Evolutionary conservation across 352 stramenopile genomes (phyloP).

Genomic region (Pythium chondricola): DNA sequence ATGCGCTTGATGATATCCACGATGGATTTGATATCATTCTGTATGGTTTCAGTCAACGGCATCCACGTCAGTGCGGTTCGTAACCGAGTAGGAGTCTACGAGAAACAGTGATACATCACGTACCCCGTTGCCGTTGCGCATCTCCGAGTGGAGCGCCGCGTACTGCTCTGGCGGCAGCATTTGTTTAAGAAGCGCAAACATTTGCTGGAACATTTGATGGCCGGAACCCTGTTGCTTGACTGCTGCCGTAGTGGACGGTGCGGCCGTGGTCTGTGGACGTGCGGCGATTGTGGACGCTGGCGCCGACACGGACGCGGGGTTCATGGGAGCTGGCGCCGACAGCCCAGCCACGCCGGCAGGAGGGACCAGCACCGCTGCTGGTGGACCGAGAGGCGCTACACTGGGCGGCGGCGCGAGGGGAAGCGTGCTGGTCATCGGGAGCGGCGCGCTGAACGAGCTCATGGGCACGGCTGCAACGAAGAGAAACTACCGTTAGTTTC

Average conservation of each 20-base stretch:
- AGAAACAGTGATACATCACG: too few species aligned
- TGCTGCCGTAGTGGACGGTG: background rate
- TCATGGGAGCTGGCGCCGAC: constrained; percentile 13
- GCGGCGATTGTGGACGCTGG: constrained; percentile 14
- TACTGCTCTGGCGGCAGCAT: constrained; percentile 83
- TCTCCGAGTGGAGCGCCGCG: constrained; percentile 71
- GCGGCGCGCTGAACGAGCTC: constrained; percentile 23
- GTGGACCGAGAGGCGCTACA: constrained; percentile 5
- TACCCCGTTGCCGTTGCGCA: constrained; percentile 73
- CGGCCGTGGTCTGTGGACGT: constrained; percentile 3
- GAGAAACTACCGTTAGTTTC: background rate
- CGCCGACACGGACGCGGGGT: constrained; percentile 7
- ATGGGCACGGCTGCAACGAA: constrained; percentile 13
- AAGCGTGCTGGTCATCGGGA: constrained; percentile 12
- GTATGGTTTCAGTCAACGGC: background rate
- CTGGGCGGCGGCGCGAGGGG: constrained; percentile 9
- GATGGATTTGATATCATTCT: constrained; percentile 86
- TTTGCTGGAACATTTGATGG: constrained; percentile 85
- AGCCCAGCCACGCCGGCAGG: background rate
- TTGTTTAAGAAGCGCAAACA: constrained; percentile 79
- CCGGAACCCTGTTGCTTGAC: constrained; percentile 52
- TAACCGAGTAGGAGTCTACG: too few species aligned
- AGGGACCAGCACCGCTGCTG: constrained; percentile 4
- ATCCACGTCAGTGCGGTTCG: too few species aligned
- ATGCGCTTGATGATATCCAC: constrained; percentile 86